phyloP scores from a whole-genome alignment of 2,329 filamentous ascomycete species.

The Trichophyton schoenleinii region DNA sequence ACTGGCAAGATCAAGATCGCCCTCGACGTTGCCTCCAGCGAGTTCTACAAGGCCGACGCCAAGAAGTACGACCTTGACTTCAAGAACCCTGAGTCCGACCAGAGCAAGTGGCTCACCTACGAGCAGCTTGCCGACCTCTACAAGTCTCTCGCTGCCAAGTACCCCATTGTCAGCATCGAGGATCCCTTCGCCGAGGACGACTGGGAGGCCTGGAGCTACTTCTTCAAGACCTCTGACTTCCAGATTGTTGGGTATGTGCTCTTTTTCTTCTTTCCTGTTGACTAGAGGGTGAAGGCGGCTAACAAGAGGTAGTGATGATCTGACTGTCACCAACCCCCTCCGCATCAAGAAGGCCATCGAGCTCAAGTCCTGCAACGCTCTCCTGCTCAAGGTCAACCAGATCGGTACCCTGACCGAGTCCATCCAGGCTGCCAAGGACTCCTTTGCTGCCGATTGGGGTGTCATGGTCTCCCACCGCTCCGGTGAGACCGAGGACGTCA shows the following conservation, averaged over 20 bases:
- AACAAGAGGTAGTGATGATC: slow-evolving; percentile 54
- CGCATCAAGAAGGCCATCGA: slow-evolving; percentile 99
- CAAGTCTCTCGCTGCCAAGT: slow-evolving; percentile 77
- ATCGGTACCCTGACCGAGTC: slow-evolving; percentile 98
- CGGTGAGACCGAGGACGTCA: slow-evolving; percentile 98
- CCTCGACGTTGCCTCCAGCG: slow-evolving; percentile 97
- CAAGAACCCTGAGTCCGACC: slow-evolving; percentile 98
- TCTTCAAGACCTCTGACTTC: slow-evolving; percentile 97
- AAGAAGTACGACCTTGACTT: slow-evolving; percentile 99
- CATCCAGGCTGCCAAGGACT: slow-evolving; percentile 98
- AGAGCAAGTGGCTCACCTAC: slow-evolving; percentile 95
- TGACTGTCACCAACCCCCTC: slow-evolving; percentile 97
- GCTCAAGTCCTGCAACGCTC: slow-evolving; percentile 95
- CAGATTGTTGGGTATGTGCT: slow-evolving; percentile 67
- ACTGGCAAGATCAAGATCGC: slow-evolving; percentile 93
- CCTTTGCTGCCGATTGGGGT: slow-evolving; percentile 88
- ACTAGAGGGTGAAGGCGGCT: slow-evolving; percentile 7
- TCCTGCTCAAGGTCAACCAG: slow-evolving; percentile 99
- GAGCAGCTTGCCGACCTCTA: slow-evolving; percentile 91
- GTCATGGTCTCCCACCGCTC: slow-evolving; percentile 99
- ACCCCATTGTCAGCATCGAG: slow-evolving; percentile 97
- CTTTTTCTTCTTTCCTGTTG: neutral
- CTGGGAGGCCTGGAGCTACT: slow-evolving; percentile 99
- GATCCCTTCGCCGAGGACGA: slow-evolving; percentile 99
- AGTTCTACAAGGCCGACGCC: slow-evolving; percentile 95